phyloP scores from a whole-genome alignment of 2,329 filamentous ascomycete species.

The Lanzia echinophila region DNA sequence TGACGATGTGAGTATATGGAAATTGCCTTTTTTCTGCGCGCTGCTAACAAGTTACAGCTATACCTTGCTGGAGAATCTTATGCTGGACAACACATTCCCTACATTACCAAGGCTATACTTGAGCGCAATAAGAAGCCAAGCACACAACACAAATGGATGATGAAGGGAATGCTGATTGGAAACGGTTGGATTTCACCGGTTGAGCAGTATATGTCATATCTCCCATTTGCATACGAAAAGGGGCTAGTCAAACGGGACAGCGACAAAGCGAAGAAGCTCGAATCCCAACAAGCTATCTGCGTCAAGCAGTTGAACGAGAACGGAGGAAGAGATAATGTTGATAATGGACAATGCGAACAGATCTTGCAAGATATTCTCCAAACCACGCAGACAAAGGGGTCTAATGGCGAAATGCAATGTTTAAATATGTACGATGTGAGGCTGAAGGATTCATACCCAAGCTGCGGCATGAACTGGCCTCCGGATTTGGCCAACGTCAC shows the following conservation, averaged over 20 bases:
- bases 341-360: conserved; percentile 64
- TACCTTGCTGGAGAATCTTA: conserved; percentile 96
- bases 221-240: conserved; percentile 73
- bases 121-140: conserved; percentile 67
- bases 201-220: conserved; percentile 85
- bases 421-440: conserved; percentile 97
- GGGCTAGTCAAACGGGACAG: conserved; percentile 64
- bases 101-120: conserved; percentile 87
- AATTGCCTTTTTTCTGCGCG: neutral
- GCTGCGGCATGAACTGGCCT: conserved; percentile 97
- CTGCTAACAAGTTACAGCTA: conserved; percentile 48
- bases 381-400: conserved; percentile 50
- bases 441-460: conserved; percentile 69
- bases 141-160: conserved; percentile 57
- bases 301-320: conserved; percentile 52
- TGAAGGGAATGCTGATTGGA: conserved; percentile 84
- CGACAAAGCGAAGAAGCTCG: conserved; percentile 56
- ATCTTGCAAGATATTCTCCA: conserved; percentile 69
- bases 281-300: conserved; percentile 64
- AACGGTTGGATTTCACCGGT: conserved; percentile 94
- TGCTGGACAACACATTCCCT: conserved; percentile 93
- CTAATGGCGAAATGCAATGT: conserved; percentile 53
- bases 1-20: conserved; percentile 70
- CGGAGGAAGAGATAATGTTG: conserved; percentile 54
- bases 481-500: conserved; percentile 72